These are phyloP conservation scores for Azolla pinnata DNA, from an alignment of 75 land plant genomes.

Conservation along the genomic window DNA sequence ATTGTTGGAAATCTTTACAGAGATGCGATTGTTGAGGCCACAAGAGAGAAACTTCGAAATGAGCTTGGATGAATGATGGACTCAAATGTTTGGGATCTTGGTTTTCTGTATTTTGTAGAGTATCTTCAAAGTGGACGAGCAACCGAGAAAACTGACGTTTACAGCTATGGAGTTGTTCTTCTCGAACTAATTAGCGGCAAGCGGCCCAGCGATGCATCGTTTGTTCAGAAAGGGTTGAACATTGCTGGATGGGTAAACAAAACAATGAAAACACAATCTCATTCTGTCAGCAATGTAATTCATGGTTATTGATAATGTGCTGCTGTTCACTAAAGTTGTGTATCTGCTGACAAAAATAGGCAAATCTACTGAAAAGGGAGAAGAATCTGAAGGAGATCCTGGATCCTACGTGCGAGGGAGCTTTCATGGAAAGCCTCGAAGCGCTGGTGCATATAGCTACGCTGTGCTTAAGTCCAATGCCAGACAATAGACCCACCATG, in stretches of 20 bases:
- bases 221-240: constrained; percentile 66
- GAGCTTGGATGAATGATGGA: too few relatives aligned
- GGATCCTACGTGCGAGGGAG: constrained; percentile 46
- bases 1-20: too few relatives aligned
- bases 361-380: constrained; percentile 44
- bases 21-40: too few relatives aligned
- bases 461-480: constrained; percentile 59
- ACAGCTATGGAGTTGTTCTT: constrained; percentile 87
- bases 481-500: constrained; percentile 80
- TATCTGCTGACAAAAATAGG: too few relatives aligned
- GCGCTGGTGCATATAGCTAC: constrained; percentile 61
- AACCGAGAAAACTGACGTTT: constrained; percentile 90
- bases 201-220: constrained; percentile 77
- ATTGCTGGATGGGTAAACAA: constrained; percentile 90
- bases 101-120: too few relatives aligned
- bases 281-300: too few relatives aligned
- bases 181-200: constrained; percentile 85
- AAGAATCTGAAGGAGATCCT: constrained; percentile 51
- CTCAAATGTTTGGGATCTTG: too few relatives aligned
- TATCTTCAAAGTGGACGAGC: constrained; percentile 84
- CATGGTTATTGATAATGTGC: too few relatives aligned
- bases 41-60: too few relatives aligned
- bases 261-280: not conserved
- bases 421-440: constrained; percentile 56
- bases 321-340: too few relatives aligned